phyloP scores from a whole-genome alignment of 495 filamentous ascomycete species.

The Penicillium daleae region DNA sequence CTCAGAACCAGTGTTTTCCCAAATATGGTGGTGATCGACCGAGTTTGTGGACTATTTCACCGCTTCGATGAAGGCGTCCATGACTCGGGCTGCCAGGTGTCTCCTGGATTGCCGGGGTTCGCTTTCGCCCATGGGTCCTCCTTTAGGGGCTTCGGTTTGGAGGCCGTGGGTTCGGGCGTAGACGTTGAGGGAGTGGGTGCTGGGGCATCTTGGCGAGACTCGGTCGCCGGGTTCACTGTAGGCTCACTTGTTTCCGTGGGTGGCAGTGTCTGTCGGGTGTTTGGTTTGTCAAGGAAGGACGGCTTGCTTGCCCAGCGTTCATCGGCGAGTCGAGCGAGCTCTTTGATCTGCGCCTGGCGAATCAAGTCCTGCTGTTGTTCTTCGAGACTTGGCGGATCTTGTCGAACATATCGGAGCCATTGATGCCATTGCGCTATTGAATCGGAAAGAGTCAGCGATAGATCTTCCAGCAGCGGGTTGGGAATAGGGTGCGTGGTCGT shows the following conservation, averaged over 20 bases:
- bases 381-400: conserved; percentile 66
- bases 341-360: conserved; percentile 69
- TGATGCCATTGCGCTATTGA: conserved; percentile 84
- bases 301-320: conserved; percentile 83
- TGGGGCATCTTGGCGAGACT: background rate
- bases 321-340: conserved; percentile 78
- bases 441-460: conserved; percentile 19
- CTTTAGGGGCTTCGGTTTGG: conserved; percentile 29
- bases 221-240: conserved; percentile 7
- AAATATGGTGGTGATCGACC: background rate
- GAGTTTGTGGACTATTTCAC: conserved; percentile 21
- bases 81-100: conserved; percentile 75
- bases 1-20: background rate
- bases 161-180: conserved; percentile 11
- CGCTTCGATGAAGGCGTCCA: conserved; percentile 59
- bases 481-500: background rate
- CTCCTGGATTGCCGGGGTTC: conserved; percentile 55
- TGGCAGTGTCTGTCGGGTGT: conserved; percentile 47
- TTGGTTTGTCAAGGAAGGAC: conserved; percentile 61
- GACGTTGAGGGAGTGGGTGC: conserved; percentile 6
- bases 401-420: conserved; percentile 87
- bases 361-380: conserved; percentile 75
- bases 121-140: conserved; percentile 65
- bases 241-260: conserved; percentile 33
- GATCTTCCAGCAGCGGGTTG: background rate